A percentile compares a stretch with the other conserved stretches of the same genome.
Conservation (phyloP, 2,329 filamentous ascomycete genomes). For the Talaromyces sp. region DNA sequence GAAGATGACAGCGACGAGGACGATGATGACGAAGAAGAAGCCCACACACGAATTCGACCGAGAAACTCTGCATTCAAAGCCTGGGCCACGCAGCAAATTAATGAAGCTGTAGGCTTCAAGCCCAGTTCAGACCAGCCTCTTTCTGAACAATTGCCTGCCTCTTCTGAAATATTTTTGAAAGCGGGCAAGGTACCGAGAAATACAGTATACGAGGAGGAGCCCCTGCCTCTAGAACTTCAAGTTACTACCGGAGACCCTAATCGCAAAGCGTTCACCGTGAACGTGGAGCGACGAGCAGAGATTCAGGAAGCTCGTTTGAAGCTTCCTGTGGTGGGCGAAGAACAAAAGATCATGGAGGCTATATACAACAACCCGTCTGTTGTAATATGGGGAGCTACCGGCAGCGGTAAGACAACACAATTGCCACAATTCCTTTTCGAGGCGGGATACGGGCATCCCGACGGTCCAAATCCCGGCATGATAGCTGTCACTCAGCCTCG, state of each 20-base stretch:
- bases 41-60: slow-evolving; percentile 28
- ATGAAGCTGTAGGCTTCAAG: slow-evolving; percentile 71
- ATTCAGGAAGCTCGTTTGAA: slow-evolving; percentile 76
- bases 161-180: slow-evolving; percentile 26
- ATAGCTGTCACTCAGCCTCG: slow-evolving; percentile 94
- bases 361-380: slow-evolving; percentile 88
- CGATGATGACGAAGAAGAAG: slow-evolving; percentile 32
- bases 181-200: slow-evolving; percentile 35
- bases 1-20: slow-evolving; percentile 21
- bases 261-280: slow-evolving; percentile 73
- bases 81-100: slow-evolving; percentile 85
- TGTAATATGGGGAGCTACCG: slow-evolving; percentile 89
- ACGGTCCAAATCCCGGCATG: slow-evolving; percentile 80
- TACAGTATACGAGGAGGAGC: slow-evolving; percentile 37
- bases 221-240: slow-evolving; percentile 38
- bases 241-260: slow-evolving; percentile 43
- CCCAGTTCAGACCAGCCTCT: slow-evolving; percentile 42
- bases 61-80: slow-evolving; percentile 75
- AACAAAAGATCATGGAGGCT: slow-evolving; percentile 97
- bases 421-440: slow-evolving; percentile 95
- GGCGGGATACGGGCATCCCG: slow-evolving; percentile 77
- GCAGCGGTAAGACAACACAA: slow-evolving; percentile 96
- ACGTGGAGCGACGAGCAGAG: slow-evolving; percentile 64
- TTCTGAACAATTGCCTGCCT: slow-evolving; percentile 28
- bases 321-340: slow-evolving; percentile 87